Percentiles rank a stretch among this genome's conserved stretches.
These are phyloP conservation scores for Vanrija humicola DNA, from an alignment of 1,284 basidiomycete genomes.

Conservation along the genomic window DNA sequence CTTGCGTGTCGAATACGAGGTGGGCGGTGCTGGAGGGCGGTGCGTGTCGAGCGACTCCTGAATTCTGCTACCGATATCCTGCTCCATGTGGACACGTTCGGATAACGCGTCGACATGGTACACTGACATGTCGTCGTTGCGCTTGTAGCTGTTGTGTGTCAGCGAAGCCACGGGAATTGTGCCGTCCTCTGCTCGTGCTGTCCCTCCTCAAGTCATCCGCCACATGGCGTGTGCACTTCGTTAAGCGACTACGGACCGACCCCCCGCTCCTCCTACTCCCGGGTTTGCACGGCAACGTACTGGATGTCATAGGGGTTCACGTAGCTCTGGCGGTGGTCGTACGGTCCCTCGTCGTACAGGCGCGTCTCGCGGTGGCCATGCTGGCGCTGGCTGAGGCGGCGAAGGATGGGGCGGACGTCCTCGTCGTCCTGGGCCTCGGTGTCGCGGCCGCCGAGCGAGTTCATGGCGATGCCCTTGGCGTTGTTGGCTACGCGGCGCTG, in stretches of 20 bases:
- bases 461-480: constrained; percentile 7
- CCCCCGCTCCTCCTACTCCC: not conserved
- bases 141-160: constrained; percentile 15
- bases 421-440: not conserved
- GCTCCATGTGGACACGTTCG: constrained; percentile 12
- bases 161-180: not conserved
- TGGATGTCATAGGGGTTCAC: constrained; percentile 31
- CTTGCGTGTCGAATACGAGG: too few relatives aligned
- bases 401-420: not conserved
- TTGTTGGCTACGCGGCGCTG: constrained; percentile 53
- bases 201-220: not conserved
- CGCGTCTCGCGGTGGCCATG: too few relatives aligned
- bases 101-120: constrained; percentile 23
- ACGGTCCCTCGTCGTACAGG: too few relatives aligned
- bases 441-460: constrained; percentile 1
- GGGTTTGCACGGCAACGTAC: constrained; percentile 12
- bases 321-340: constrained; percentile 15
- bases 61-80: constrained; percentile 5
- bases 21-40: too few relatives aligned
- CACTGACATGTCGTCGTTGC: constrained; percentile 25
- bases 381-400: not conserved
- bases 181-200: too few relatives aligned
- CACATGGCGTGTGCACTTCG: not conserved
- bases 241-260: not conserved
- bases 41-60: too few relatives aligned